Conservation (phyloP, 495 filamentous ascomycete genomes). For the Trichoderma erinaceum region DNA sequence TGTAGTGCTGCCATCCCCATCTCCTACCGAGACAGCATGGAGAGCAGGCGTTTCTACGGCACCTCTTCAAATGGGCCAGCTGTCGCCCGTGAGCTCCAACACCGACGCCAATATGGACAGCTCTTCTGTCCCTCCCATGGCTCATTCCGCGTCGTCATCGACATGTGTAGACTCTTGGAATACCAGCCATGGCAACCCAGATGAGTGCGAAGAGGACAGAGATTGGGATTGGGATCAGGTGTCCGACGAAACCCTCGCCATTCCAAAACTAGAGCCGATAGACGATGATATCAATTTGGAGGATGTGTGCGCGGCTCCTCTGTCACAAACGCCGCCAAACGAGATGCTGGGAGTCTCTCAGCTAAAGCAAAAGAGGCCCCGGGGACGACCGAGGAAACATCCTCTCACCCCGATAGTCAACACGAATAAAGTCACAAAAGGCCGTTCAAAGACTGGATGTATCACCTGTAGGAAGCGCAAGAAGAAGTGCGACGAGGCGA, state of each 20-base stretch:
- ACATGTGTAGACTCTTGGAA: constrained; percentile 31
- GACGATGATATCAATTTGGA: constrained; percentile 45
- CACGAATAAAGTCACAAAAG: constrained; percentile 67
- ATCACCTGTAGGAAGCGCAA: constrained; percentile 86
- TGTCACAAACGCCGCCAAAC: constrained; percentile 23
- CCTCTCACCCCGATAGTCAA: constrained; percentile 49
- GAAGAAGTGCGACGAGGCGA: constrained; percentile 97
- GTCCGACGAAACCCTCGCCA: constrained; percentile 30
- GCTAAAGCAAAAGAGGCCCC: constrained; percentile 48
- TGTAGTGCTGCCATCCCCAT: constrained; percentile 3
- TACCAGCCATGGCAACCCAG: constrained; percentile 26
- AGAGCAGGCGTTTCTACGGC: constrained; percentile 19
- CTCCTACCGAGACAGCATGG: constrained; percentile 1
- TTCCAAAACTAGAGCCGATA: constrained; percentile 41
- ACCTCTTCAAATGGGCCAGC: constrained; percentile 37
- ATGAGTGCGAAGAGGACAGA: constrained; percentile 24
- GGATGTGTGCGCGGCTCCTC: constrained; percentile 39
- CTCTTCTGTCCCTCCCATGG: constrained; percentile 27
- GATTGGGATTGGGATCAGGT: constrained; percentile 36
- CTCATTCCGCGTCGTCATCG: constrained; percentile 28
- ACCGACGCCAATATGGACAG: constrained; percentile 31
- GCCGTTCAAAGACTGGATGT: constrained; percentile 90
- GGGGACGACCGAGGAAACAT: constrained; percentile 82
- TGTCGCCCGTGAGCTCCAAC: constrained; percentile 46
- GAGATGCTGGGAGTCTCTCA: constrained; percentile 21